phyloP scores from a whole-genome alignment of 2,329 filamentous ascomycete species.

The Cladosporium sp. region DNA sequence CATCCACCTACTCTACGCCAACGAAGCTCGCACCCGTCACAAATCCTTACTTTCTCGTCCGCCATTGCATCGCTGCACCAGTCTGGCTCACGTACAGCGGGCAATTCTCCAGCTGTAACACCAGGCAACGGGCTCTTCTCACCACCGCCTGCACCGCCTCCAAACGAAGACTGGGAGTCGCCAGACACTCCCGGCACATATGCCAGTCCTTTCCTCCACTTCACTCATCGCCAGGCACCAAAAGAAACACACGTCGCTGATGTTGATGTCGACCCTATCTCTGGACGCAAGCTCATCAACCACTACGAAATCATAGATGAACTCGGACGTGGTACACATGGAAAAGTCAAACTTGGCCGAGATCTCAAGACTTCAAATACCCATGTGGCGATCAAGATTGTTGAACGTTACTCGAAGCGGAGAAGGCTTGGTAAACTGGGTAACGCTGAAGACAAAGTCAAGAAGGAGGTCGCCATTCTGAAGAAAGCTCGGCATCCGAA shows the following conservation, averaged over 20 bases:
- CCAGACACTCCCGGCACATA: conserved; percentile 39
- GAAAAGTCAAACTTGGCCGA: conserved; percentile 92
- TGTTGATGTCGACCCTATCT: conserved; percentile 82
- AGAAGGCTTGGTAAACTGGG: conserved; percentile 75
- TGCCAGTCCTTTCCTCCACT: conserved; percentile 48
- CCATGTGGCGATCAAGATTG: conserved; percentile 96
- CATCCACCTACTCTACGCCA: conserved; percentile 36
- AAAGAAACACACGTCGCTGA: conserved; percentile 77
- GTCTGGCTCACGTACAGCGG: conserved; percentile 39
- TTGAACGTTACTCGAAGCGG: conserved; percentile 90
- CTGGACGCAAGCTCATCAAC: conserved; percentile 94
- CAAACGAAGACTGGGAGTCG: conserved; percentile 26
- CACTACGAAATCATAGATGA: conserved; percentile 97
- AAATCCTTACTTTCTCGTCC: conserved; percentile 38
- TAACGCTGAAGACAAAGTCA: conserved; percentile 76
- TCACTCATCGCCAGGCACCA: conserved; percentile 46
- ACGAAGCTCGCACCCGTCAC: conserved; percentile 39
- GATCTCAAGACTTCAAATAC: conserved; percentile 66
- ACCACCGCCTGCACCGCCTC: conserved; percentile 26
- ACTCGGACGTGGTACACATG: conserved; percentile 90
- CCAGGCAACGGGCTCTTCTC: conserved; percentile 43
- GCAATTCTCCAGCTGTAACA: conserved; percentile 45
- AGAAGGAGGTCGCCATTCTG: conserved; percentile 93
- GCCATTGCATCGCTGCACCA: conserved; percentile 39
- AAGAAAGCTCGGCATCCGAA: conserved; percentile 99